Evolutionary conservation across 441 rosid species (phyloP).

Genomic region (Bruguiera hainesii): DNA sequence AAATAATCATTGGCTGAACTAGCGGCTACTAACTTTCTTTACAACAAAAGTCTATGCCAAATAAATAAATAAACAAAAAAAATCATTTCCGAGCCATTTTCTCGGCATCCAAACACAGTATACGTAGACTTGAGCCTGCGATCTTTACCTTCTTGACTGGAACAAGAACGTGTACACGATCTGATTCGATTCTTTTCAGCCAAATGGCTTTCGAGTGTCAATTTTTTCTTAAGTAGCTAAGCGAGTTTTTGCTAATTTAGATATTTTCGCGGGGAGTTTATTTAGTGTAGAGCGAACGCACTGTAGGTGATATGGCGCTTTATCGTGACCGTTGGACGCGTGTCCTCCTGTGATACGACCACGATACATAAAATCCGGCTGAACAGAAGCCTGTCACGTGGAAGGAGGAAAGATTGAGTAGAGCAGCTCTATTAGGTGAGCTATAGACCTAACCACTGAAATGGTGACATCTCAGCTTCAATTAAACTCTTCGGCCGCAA

Average conservation of each 20-base stretch:
- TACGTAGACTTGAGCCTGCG: not conserved
- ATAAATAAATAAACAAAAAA: no score
- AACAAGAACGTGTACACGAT: constrained; percentile 6
- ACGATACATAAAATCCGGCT: constrained; percentile 30
- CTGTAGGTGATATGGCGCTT: constrained; percentile 26
- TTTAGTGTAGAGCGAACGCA: not conserved
- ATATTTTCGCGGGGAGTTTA: not conserved
- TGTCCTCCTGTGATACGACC: constrained; percentile 30
- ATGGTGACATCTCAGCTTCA: no score
- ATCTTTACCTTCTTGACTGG: constrained; percentile 6
- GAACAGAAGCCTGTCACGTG: constrained; percentile 29
- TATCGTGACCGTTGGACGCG: constrained; percentile 27
- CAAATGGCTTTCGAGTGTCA: not conserved
- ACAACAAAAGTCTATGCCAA: no score
- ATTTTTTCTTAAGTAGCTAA: not conserved
- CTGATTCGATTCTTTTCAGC: constrained; percentile 15
- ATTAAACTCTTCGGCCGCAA: no score
- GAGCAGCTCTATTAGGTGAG: constrained; percentile 6
- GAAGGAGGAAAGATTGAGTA: constrained; percentile 7
- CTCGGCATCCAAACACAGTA: constrained; percentile 17
- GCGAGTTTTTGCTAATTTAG: not conserved
- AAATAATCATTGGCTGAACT: no score
- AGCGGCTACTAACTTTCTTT: no score
- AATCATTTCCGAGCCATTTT: not conserved
- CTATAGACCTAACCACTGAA: no score